A percentile compares a stretch with the other conserved stretches of the same genome.
Conservation (phyloP, 208 protist genomes). For the Lotmaria passim region DNA sequence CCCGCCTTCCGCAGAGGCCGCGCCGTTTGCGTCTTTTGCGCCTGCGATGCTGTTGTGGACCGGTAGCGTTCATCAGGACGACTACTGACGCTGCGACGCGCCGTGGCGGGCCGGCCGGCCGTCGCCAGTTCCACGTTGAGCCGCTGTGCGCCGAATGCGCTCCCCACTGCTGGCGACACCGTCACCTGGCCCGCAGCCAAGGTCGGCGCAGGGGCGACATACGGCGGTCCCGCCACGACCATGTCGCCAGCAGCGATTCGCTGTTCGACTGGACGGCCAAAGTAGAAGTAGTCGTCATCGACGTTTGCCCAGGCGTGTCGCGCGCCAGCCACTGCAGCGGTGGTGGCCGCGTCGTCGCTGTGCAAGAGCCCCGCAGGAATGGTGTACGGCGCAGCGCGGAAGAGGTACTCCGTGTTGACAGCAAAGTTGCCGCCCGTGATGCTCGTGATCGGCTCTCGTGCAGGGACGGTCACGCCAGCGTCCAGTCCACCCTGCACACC, state of each 20-base stretch:
- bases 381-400: constrained; percentile 13
- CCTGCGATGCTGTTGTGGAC: constrained; percentile 27
- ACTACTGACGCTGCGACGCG: background rate
- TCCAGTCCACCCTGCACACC: background rate
- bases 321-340: background rate
- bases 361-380: constrained; percentile 15
- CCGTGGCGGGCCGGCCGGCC: constrained; percentile 5
- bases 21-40: constrained; percentile 23
- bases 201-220: background rate
- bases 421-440: constrained; percentile 63
- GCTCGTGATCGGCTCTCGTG: constrained; percentile 43
- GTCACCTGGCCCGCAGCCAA: background rate
- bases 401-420: constrained; percentile 59
- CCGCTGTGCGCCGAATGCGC: constrained; percentile 36
- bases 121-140: constrained; percentile 33
- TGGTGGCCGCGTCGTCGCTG: background rate
- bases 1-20: constrained; percentile 25
- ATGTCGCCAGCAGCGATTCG: constrained; percentile 3
- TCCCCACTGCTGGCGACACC: constrained; percentile 62
- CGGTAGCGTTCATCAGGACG: constrained; percentile 16
- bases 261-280: constrained; percentile 43
- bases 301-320: constrained; percentile 42
- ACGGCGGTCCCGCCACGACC: constrained; percentile 11
- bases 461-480: background rate
- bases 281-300: constrained; percentile 89